phyloP scores from a whole-genome alignment of 805 yeast genomes.

The Pichia manshurica region DNA sequence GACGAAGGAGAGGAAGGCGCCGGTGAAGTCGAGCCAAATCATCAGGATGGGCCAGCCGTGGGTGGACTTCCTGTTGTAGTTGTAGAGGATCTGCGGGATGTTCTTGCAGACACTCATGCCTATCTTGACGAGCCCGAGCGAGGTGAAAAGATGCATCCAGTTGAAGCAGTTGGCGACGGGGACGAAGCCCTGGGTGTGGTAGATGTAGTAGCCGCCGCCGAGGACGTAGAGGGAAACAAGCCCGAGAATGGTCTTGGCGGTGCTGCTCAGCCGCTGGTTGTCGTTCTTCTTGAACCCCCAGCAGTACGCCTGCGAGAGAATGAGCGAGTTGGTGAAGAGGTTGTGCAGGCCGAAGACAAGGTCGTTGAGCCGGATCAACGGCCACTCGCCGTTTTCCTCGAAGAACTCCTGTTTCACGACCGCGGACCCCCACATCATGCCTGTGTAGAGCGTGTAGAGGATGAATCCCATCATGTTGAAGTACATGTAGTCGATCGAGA shows the following conservation, averaged over 20 bases:
- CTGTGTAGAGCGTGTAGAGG: constrained; percentile 28
- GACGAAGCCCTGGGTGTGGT: constrained; percentile 5
- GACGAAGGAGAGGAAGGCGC: constrained; percentile 27
- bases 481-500: constrained; percentile 31
- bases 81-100: constrained; percentile 32
- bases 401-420: constrained; percentile 28
- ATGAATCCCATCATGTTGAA: constrained; percentile 32
- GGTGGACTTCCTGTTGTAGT: constrained; percentile 31
- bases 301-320: constrained; percentile 29
- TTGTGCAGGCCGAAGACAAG: constrained; percentile 30
- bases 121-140: constrained; percentile 31
- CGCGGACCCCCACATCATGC: constrained; percentile 18
- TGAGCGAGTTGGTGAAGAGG: constrained; percentile 22
- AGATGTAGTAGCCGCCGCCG: constrained; percentile 15
- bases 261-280: constrained; percentile 24
- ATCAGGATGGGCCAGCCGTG: constrained; percentile 35
- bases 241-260: constrained; percentile 20
- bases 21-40: constrained; percentile 30
- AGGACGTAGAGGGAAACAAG: constrained; percentile 15
- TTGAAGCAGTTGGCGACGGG: constrained; percentile 18
- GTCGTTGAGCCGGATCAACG: constrained; percentile 30
- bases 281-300: constrained; percentile 32
- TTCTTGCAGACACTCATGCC: constrained; percentile 32
- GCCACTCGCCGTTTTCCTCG: constrained; percentile 23
- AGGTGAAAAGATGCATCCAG: constrained; percentile 31